These are phyloP conservation scores for Fusarium incarnatum DNA, from an alignment of 2,329 filamentous ascomycete species.

Conservation along the genomic window DNA sequence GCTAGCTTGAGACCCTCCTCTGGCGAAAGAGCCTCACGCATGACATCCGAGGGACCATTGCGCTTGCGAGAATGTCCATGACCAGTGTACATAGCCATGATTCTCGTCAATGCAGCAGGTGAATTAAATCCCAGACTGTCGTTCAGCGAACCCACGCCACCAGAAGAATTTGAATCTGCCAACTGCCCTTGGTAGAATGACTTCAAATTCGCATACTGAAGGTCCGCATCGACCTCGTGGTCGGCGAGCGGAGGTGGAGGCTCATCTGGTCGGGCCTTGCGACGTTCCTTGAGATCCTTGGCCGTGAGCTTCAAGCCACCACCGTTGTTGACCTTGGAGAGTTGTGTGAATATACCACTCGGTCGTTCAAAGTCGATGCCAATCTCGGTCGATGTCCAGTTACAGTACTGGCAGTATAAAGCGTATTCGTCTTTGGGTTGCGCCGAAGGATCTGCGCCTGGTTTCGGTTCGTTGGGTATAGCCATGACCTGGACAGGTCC, in stretches of 20 bases:
- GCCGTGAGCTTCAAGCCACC: conserved; percentile 63
- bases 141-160: conserved; percentile 56
- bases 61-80: conserved; percentile 72
- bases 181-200: conserved; percentile 87
- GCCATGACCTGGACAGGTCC: conserved; percentile 81
- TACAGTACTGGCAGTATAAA: conserved; percentile 88
- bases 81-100: conserved; percentile 90
- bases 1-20: conserved; percentile 78
- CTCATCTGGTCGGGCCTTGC: conserved; percentile 58
- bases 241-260: conserved; percentile 55
- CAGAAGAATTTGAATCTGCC: conserved; percentile 67
- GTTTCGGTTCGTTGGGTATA: conserved; percentile 62
- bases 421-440: conserved; percentile 71
- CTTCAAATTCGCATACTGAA: conserved; percentile 79
- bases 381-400: conserved; percentile 91
- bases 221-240: conserved; percentile 69
- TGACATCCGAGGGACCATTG: conserved; percentile 74
- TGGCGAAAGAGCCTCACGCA: conserved; percentile 80
- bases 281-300: conserved; percentile 64
- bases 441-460: conserved; percentile 54
- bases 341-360: conserved; percentile 85
- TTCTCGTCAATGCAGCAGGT: conserved; percentile 83
- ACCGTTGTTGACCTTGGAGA: conserved; percentile 76
- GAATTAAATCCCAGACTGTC: conserved; percentile 71
- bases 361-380: conserved; percentile 91